Percentiles rank a stretch among this genome's conserved stretches.
Evolutionary conservation across 306 rosid genomes (phyloP).

Genomic region (Quercus parvula): DNA sequence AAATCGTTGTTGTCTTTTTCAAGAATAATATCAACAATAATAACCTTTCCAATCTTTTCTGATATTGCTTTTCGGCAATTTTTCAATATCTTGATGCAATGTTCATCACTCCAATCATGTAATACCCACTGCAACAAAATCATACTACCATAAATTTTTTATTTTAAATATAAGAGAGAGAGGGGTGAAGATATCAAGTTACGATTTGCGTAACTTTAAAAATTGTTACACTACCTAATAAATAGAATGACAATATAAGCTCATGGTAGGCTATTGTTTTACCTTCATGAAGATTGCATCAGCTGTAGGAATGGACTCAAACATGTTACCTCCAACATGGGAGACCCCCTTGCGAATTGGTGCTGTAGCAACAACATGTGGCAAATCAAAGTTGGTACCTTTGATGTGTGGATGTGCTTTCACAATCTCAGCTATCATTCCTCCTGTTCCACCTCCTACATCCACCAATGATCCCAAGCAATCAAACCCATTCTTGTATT

Average conservation of each 20-base stretch:
- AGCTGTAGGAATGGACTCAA: not conserved
- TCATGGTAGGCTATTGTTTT: no score
- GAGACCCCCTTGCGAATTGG: not conserved
- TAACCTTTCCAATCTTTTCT: conserved; percentile 1
- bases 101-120: conserved; percentile 13
- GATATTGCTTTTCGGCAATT: not conserved
- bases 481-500: conserved; percentile 24
- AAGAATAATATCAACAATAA: conserved; percentile 16
- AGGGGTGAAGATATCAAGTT: no score
- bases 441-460: not conserved
- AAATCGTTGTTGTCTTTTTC: conserved; percentile 33
- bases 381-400: not conserved
- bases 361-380: not conserved
- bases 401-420: not conserved
- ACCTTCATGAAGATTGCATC: not conserved
- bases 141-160: not conserved
- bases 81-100: not conserved
- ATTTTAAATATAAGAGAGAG: no score
- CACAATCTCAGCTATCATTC: not conserved
- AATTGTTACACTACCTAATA: no score
- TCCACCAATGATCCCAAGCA: conserved; percentile 11
- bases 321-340: not conserved
- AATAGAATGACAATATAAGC: no score
- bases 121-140: not conserved
- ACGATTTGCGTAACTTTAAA: no score